These are phyloP conservation scores for Cystofilobasidium ferigula DNA, from an alignment of 768 basidiomycete genomes.

Conservation along the genomic window DNA sequence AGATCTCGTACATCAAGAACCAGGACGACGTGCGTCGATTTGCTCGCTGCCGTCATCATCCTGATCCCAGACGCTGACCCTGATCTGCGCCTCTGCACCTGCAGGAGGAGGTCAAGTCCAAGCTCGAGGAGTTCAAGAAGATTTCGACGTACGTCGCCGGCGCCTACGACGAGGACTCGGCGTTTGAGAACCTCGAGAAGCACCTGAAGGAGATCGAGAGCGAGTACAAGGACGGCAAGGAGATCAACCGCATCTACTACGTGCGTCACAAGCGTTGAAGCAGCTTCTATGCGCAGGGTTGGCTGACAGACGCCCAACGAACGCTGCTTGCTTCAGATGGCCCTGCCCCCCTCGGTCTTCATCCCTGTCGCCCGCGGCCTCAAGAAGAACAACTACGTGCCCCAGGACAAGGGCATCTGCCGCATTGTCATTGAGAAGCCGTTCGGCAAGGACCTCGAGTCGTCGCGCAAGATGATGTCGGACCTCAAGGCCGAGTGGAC, in stretches of 20 bases:
- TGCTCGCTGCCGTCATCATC: background rate
- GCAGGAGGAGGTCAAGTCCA: conserved; percentile 42
- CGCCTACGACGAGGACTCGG: conserved; percentile 69
- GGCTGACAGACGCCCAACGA: too few relatives aligned
- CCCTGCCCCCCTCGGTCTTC: conserved; percentile 94
- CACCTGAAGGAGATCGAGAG: conserved; percentile 69
- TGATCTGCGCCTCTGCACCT: too few relatives aligned
- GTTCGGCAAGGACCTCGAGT: conserved; percentile 87
- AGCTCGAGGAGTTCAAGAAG: conserved; percentile 73
- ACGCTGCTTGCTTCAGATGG: conserved; percentile 44
- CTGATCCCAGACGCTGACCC: background rate
- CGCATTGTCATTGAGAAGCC: conserved; percentile 97
- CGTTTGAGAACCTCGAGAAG: conserved; percentile 65
- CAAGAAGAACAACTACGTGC: conserved; percentile 64
- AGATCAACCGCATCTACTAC: conserved; percentile 70
- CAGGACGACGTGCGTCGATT: conserved; percentile 43
- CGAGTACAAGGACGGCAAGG: conserved; percentile 49
- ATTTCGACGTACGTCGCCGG: conserved; percentile 73
- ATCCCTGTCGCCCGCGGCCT: conserved; percentile 72
- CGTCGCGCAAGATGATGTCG: conserved; percentile 63
- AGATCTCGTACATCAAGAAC: conserved; percentile 72
- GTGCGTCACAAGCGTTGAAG: too few relatives aligned
- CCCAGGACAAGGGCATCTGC: conserved; percentile 56
- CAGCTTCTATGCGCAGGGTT: too few relatives aligned
- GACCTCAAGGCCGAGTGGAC: conserved; percentile 77